phyloP scores from a whole-genome alignment of 352 stramenopile species.

The Pythium aquatile region DNA sequence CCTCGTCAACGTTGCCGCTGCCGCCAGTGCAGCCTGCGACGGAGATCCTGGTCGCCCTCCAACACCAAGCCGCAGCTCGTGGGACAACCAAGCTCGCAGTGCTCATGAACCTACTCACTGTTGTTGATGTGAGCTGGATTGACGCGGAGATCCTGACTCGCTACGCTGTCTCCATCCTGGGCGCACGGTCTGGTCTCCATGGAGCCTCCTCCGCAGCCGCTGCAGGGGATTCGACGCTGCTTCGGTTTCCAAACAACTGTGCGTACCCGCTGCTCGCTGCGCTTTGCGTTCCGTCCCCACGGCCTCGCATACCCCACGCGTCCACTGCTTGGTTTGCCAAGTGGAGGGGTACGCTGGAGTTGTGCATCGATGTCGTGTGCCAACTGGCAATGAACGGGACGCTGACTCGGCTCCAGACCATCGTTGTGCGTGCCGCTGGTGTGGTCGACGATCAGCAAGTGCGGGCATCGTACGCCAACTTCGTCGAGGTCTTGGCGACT shows the following conservation, averaged over 20 bases:
- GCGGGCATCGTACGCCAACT: slow-evolving; percentile 16
- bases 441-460: slow-evolving; percentile 14
- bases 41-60: slow-evolving; percentile 20
- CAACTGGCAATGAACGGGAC: slow-evolving; percentile 15
- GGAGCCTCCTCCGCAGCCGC: background rate
- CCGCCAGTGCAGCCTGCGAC: slow-evolving; percentile 1
- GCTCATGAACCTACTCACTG: slow-evolving; percentile 21
- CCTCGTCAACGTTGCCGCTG: background rate
- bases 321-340: slow-evolving; percentile 21
- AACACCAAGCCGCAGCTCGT: slow-evolving; percentile 20
- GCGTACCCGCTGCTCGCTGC: slow-evolving; percentile 15
- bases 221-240: slow-evolving; percentile 3
- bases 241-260: slow-evolving; percentile 11
- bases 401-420: slow-evolving; percentile 9
- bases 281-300: slow-evolving; percentile 9
- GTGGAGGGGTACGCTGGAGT: slow-evolving; percentile 19
- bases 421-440: slow-evolving; percentile 10
- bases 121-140: slow-evolving; percentile 28
- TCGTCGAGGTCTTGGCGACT: slow-evolving; percentile 6
- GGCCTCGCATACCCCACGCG: background rate
- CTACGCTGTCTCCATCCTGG: slow-evolving; percentile 19
- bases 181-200: background rate
- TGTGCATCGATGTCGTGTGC: slow-evolving; percentile 25
- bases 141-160: slow-evolving; percentile 16
- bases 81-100: slow-evolving; percentile 26